These are phyloP conservation scores for Aspergillus sp. DNA, from an alignment of 2,329 filamentous ascomycete genomes.

Conservation along the genomic window DNA sequence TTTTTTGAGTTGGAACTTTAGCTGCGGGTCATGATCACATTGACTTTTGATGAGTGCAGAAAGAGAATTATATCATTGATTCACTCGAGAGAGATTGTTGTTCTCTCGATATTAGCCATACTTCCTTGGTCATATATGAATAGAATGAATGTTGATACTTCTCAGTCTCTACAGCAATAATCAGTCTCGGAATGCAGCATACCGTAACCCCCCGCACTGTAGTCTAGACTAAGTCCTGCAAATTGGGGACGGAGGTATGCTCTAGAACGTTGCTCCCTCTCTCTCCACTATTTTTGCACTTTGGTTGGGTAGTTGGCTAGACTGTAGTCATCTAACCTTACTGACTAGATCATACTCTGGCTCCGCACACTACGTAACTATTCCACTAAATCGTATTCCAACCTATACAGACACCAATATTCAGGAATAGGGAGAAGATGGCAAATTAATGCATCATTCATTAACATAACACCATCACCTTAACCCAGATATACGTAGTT, in stretches of 20 bases:
- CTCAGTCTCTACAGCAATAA: conserved; percentile 18
- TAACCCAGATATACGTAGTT: too few species aligned
- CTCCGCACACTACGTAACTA: too few species aligned
- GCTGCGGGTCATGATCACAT: not conserved
- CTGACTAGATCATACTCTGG: too few species aligned
- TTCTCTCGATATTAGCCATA: too few species aligned
- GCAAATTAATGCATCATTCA: not conserved
- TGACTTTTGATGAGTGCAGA: not conserved
- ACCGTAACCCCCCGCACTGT: conserved; percentile 1
- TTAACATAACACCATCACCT: not conserved
- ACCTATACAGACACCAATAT: not conserved
- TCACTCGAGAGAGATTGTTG: not conserved
- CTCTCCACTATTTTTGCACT: not conserved
- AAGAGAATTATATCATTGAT: not conserved
- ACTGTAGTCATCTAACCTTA: not conserved
- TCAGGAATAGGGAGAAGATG: not conserved
- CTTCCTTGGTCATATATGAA: not conserved
- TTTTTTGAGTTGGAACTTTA: too few species aligned
- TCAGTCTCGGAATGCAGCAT: conserved; percentile 16
- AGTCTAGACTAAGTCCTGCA: too few species aligned
- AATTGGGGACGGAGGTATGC: not conserved
- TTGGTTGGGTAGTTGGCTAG: too few species aligned
- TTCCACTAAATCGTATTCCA: not conserved
- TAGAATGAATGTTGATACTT: not conserved
- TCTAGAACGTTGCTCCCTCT: not conserved